Evolutionary conservation across 371 early-diverging fungal genomes (phyloP), one percentile per base, ranked within the genome.

Genomic region (Enteropsectra breve): DNA sequence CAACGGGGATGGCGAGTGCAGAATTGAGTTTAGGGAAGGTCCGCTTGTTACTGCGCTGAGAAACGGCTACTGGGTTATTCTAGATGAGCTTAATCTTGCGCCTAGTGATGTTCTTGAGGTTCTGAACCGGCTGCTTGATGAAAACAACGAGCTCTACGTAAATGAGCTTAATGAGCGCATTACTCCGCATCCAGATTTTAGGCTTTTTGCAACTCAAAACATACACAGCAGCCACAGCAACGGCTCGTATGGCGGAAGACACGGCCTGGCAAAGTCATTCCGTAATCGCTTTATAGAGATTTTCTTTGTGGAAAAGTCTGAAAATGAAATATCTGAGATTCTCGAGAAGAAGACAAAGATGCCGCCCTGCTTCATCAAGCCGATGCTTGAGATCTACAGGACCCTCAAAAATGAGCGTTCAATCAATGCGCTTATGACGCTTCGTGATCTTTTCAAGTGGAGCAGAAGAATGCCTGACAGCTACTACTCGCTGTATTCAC

Each of bases 141-240:
- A 96, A 70, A 99, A 97, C 80, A 85, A 92, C 56, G 97, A 97
- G 80, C 82, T 99, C 55, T 83, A 89, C 34, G 87, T 97, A 36
- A 90, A 94, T 1, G 96, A 95, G 78, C 95, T 92, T 0, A 88
- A 91, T 65, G 90, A 94, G 80, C 76, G 86, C 26, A 87, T 99
- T 28, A 86, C 86, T 46, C 93, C 97, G 24, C 95, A 97, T 74
- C 86, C 87, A 34, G 84, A 90, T 69, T 99, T 99, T 77, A 90
- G 91, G 88, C 84, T 99, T 5, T 97, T 99, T 84, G 97, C 97
- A 5, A 97, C 99, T 15, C 97, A 97, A 78, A 99, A 99, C 80
- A 92, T 95, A 1, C 87, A 94, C n/a, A n/a, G n/a, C n/a, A n/a
- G n/a, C n/a, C n/a, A n/a, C n/a, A n/a, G n/a, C n/a, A n/a, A n/a